Base-by-base conservation (phyloP, 176 grass and related monocot species). In the Zoysia pacifica region DNA sequence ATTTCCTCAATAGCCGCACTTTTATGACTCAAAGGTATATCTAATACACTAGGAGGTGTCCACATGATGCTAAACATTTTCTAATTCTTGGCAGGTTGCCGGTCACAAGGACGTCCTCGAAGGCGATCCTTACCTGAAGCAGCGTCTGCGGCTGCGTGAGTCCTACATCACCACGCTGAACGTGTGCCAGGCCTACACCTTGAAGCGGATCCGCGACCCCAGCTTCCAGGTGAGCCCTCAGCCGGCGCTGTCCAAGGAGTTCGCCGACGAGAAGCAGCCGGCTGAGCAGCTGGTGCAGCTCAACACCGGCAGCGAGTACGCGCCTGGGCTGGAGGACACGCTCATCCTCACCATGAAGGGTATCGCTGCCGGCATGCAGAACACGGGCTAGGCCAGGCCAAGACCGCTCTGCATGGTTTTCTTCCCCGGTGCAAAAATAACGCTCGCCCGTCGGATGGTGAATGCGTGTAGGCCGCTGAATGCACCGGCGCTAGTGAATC, bases 341-440 rank as follows among this genome's bases (percentile, higher is more conserved):
- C 87, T 94, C 59, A 94, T 94, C 84, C 88, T 94, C 51, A 94
- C 93, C 63, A 94, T 94, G 93, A 94, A 94, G 89, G 93, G 89
- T 40, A 94, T 94, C 68, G 93, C 93, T 65, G 93, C 93, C 12
- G 93, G 93, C 64, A 94, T 94, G 93, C 93, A 94, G 79, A 94
- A 94, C 80, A 94, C 93, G 16, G 93, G 93, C 56, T 94, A 94
- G 80, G 1, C 39, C 19, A 53, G 48, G 55, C 40, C 7, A 28
- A 28, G 28, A 28, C 28, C 28, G 28, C 8, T 14, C 18, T 8
- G 56, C 54, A 4, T 74, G 6, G 69, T 39, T 58, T 61, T 28
- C 28, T 28, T 51, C 2, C n/a, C 52, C 7, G 40, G 60, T 74
- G 35, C 73, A 67, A 7, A 48, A 86, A 86, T 76, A 81, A 85